Conservation (phyloP, 257 asterid genomes). For the Schizonepeta tenuifolia region DNA sequence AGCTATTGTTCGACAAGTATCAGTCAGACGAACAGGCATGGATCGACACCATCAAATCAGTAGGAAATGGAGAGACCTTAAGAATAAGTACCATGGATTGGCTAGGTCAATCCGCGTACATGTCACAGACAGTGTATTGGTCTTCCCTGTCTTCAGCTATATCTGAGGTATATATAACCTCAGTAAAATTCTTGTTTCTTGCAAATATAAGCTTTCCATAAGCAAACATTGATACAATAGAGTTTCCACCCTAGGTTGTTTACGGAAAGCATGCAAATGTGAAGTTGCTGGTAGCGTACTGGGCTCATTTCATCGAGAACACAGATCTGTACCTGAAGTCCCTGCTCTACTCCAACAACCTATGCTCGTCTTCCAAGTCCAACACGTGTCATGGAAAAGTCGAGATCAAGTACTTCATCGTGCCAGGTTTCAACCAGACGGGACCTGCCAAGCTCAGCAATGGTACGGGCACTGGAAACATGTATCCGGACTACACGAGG, state of each 20-base stretch:
- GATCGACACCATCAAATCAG: slow-evolving; percentile 84
- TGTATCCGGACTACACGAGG: slow-evolving; percentile 74
- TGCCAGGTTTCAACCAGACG: slow-evolving; percentile 77
- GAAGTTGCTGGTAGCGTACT: slow-evolving; percentile 68
- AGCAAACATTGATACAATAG: not conserved
- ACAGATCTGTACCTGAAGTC: slow-evolving; percentile 72
- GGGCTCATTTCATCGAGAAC: slow-evolving; percentile 73
- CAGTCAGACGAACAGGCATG: slow-evolving; percentile 89
- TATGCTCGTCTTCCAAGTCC: slow-evolving; percentile 71
- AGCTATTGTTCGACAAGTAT: slow-evolving; percentile 70
- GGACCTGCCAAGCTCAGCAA: slow-evolving; percentile 59
- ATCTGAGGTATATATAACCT: slow-evolving; percentile 57
- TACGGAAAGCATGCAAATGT: slow-evolving; percentile 71
- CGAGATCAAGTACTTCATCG: slow-evolving; percentile 77
- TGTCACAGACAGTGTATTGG: slow-evolving; percentile 64
- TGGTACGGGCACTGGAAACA: slow-evolving; percentile 57
- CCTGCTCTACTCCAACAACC: slow-evolving; percentile 67
- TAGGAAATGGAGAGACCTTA: slow-evolving; percentile 54
- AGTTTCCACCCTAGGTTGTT: slow-evolving; percentile 51
- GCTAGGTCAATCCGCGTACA: slow-evolving; percentile 90
- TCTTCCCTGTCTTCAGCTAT: slow-evolving; percentile 77
- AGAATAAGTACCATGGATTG: slow-evolving; percentile 89
- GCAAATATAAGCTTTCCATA: not conserved
- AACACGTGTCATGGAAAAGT: slow-evolving; percentile 70
- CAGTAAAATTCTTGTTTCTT: not conserved